phyloP scores from a whole-genome alignment of 164 flowering plant species.

The Berberis thunbergii region DNA sequence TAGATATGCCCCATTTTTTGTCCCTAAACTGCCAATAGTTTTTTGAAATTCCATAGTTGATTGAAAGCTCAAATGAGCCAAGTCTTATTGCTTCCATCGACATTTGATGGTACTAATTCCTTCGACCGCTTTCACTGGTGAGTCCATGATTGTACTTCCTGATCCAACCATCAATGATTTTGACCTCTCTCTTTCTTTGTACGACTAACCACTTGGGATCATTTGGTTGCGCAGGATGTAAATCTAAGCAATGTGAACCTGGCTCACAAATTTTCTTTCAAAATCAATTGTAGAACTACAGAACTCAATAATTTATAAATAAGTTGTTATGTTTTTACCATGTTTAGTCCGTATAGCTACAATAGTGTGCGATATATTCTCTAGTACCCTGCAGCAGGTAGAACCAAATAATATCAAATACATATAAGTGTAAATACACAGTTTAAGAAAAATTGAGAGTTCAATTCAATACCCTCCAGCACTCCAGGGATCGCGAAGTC shows the following conservation, averaged over 20 bases:
- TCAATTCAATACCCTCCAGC: constrained; percentile 46
- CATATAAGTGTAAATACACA: background rate
- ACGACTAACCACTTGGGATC: constrained; percentile 9
- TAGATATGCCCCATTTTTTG: too few relatives aligned
- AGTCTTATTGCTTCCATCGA: too few relatives aligned
- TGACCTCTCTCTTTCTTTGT: constrained; percentile 3
- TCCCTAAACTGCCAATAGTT: too few relatives aligned
- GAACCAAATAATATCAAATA: background rate
- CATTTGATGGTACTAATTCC: too few relatives aligned
- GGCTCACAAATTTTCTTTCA: background rate
- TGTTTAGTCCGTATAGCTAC: constrained; percentile 34
- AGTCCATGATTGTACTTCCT: background rate
- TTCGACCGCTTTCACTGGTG: too few relatives aligned
- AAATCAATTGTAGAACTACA: background rate
- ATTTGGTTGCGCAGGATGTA: background rate
- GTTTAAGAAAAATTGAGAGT: background rate
- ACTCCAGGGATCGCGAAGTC: constrained; percentile 66
- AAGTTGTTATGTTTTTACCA: constrained; percentile 14
- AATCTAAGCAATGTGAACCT: constrained; percentile 9
- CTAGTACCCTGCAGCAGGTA: constrained; percentile 28
- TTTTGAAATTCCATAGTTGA: too few relatives aligned
- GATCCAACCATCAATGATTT: constrained; percentile 2
- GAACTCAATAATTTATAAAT: background rate
- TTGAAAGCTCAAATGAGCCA: too few relatives aligned
- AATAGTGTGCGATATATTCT: constrained; percentile 40